phyloP scores from a whole-genome alignment of 2,329 filamentous ascomycete genomes.

The Alternaria sp. region DNA sequence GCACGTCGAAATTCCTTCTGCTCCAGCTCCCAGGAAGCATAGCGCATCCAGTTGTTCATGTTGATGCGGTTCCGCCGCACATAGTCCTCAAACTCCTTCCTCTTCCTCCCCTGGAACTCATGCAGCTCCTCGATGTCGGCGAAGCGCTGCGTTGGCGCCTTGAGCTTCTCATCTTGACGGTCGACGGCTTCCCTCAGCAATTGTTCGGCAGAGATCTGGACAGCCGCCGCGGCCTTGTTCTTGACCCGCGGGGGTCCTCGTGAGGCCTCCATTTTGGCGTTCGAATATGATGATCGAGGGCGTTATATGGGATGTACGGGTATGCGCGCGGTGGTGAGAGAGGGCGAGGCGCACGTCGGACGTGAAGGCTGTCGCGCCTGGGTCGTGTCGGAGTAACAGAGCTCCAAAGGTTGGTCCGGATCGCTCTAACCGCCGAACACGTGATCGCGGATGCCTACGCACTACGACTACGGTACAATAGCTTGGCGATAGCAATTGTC shows the following conservation, averaged over 20 bases:
- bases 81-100: conserved; percentile 98
- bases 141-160: conserved; percentile 93
- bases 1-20: conserved; percentile 96
- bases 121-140: conserved; percentile 97
- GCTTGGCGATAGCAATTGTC: not conserved
- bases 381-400: conserved; percentile 6
- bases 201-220: conserved; percentile 92
- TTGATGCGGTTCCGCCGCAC: conserved; percentile 92
- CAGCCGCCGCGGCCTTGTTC: conserved; percentile 90
- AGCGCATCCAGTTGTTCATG: conserved; percentile 99
- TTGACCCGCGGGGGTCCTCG: conserved; percentile 95
- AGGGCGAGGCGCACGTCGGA: conserved; percentile 2
- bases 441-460: not conserved
- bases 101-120: conserved; percentile 94
- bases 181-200: conserved; percentile 96
- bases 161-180: conserved; percentile 84
- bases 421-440: conserved; percentile 6
- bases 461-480: not conserved
- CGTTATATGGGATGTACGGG: not conserved
- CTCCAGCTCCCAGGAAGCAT: conserved; percentile 96
- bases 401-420: conserved; percentile 8
- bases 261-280: conserved; percentile 75
- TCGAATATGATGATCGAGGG: not conserved
- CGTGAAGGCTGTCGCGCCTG: conserved; percentile 2
- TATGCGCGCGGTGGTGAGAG: not conserved